Percentiles rank a stretch among this genome's conserved stretches.
phyloP scores from a whole-genome alignment of 352 stramenopile species.

The Phytophthora ramorum region DNA sequence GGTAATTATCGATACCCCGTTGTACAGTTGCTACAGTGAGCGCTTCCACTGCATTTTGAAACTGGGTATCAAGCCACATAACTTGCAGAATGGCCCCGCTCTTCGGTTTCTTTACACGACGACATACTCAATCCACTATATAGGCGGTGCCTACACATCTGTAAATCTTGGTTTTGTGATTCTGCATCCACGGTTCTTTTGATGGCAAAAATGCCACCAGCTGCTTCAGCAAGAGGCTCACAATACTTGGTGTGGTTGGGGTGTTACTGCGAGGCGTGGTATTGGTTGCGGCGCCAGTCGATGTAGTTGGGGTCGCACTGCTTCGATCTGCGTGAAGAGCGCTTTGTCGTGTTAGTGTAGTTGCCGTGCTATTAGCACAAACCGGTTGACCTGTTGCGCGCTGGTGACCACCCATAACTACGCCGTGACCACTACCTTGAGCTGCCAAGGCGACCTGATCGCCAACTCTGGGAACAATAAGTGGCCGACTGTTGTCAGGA shows the following conservation, averaged over 20 bases:
- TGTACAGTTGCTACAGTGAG: constrained; percentile 1
- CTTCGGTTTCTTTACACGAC: constrained; percentile 5
- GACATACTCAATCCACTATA: constrained; percentile 2
- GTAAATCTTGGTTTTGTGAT: constrained; percentile 11
- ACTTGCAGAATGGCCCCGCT: constrained; percentile 1
- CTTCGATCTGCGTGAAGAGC: neutral
- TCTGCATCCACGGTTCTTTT: constrained; percentile 12
- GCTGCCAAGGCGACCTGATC: neutral
- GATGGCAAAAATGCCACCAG: constrained; percentile 9
- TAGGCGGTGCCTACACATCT: constrained; percentile 13
- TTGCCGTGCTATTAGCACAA: neutral
- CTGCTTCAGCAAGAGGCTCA: constrained; percentile 3
- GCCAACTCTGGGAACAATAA: neutral
- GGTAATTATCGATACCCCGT: constrained; percentile 11
- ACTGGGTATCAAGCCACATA: neutral
- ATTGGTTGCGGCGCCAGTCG: neutral
- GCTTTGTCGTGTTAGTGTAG: neutral
- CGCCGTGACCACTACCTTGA: neutral
- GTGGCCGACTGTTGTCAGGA: neutral
- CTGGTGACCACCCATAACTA: neutral
- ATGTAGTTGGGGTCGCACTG: neutral
- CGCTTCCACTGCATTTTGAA: neutral
- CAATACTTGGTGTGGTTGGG: neutral
- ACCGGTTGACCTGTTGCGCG: neutral
- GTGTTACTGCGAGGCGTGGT: neutral